These are phyloP conservation scores for Silene coronaria DNA, from an alignment of 179 eudicot species.

Conservation along the genomic window DNA sequence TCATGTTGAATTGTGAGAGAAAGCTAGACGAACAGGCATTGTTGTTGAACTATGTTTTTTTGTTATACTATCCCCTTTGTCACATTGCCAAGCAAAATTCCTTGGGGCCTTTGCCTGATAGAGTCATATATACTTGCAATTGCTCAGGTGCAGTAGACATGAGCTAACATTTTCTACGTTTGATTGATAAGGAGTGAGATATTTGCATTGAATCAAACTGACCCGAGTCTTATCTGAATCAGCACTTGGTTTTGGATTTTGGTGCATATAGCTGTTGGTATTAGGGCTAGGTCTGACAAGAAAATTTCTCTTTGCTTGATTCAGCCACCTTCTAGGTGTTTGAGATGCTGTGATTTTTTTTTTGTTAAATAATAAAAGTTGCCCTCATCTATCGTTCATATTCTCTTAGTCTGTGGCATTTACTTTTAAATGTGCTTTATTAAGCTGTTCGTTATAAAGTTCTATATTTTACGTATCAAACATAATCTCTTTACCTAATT, in stretches of 20 bases:
- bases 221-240: neutral
- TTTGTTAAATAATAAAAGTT: neutral
- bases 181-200: neutral
- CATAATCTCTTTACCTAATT: constrained; percentile 6
- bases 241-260: neutral
- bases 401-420: neutral
- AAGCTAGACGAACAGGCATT: neutral
- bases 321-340: neutral
- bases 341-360: neutral
- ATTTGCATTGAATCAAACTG: neutral
- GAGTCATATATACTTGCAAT: neutral
- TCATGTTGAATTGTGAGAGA: constrained; percentile 4
- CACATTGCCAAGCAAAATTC: neutral
- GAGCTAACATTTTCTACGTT: neutral
- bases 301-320: neutral
- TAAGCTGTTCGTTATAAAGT: neutral
- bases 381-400: neutral
- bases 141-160: neutral
- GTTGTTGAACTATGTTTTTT: neutral
- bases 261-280: neutral
- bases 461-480: neutral
- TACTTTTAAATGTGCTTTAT: neutral
- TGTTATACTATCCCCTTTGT: neutral
- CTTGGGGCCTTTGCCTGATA: neutral
- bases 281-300: neutral